Evolutionary conservation across 192 early-diverging fungal genomes (phyloP).

Genomic region (Diversispora eburnea): DNA sequence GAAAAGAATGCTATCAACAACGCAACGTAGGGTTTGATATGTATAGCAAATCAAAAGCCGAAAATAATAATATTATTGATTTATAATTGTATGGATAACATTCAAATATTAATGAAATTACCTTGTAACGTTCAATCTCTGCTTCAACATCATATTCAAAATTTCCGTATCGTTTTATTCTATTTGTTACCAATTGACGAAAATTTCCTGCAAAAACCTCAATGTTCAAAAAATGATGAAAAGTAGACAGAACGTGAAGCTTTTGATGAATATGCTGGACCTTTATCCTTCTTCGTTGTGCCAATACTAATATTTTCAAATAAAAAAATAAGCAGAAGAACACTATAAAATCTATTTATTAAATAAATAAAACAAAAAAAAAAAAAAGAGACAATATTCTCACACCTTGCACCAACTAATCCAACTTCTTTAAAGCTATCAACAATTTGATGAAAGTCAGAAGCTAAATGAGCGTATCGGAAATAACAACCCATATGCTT

Average conservation of each 20-base stretch:
- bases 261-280: conserved; percentile 96
- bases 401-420: conserved; percentile 68
- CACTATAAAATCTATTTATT: background rate
- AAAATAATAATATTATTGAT: background rate
- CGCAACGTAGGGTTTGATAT: conserved; percentile 84
- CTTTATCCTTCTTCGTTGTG: conserved; percentile 96
- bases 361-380: background rate
- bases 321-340: background rate
- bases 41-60: conserved; percentile 52
- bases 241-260: conserved; percentile 88
- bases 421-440: conserved; percentile 95
- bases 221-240: conserved; percentile 87
- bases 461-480: conserved; percentile 94
- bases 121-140: conserved; percentile 78
- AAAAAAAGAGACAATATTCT: background rate
- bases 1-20: conserved; percentile 84
- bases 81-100: background rate
- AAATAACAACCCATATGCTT: too few species aligned
- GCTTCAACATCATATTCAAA: conserved; percentile 93
- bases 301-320: conserved; percentile 62
- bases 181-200: conserved; percentile 75
- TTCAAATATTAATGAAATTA: conserved; percentile 12
- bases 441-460: conserved; percentile 93
- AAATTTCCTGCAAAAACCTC: conserved; percentile 81
- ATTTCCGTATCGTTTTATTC: conserved; percentile 86